These are phyloP conservation scores for Dactylellina haptotyla DNA, from an alignment of 2,329 filamentous ascomycete species.

Conservation along the genomic window DNA sequence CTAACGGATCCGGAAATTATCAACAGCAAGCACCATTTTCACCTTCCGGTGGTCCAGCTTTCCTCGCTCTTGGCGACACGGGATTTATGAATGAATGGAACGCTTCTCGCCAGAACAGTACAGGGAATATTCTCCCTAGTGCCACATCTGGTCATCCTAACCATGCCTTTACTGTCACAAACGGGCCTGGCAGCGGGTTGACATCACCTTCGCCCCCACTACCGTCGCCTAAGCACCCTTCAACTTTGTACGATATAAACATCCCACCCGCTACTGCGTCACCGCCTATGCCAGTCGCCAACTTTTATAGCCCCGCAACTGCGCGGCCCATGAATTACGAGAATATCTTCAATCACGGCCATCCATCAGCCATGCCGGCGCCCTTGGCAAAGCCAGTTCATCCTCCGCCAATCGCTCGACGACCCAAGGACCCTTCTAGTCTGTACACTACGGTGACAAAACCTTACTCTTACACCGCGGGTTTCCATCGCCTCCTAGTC, in stretches of 20 bases:
- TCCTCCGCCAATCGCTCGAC: slow-evolving; percentile 62
- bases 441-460: slow-evolving; percentile 91
- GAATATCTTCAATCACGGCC: slow-evolving; percentile 58
- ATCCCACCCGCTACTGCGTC: slow-evolving; percentile 55
- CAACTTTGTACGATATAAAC: slow-evolving; percentile 46
- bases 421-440: slow-evolving; percentile 76
- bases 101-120: slow-evolving; percentile 45
- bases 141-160: slow-evolving; percentile 40
- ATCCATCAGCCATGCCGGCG: slow-evolving; percentile 63
- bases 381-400: slow-evolving; percentile 61
- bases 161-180: slow-evolving; percentile 49
- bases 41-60: slow-evolving; percentile 46
- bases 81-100: slow-evolving; percentile 48
- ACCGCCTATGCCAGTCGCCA: slow-evolving; percentile 57
- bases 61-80: slow-evolving; percentile 47
- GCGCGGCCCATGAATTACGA: slow-evolving; percentile 48
- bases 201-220: slow-evolving; percentile 48
- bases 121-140: slow-evolving; percentile 35
- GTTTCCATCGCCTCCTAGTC: slow-evolving; percentile 87
- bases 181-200: slow-evolving; percentile 50
- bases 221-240: slow-evolving; percentile 46
- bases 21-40: slow-evolving; percentile 49
- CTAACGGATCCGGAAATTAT: slow-evolving; percentile 59
- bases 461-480: slow-evolving; percentile 88
- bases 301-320: slow-evolving; percentile 46